Conservation (phyloP, 495 filamentous ascomycete species). For the Penicillium goetzii region DNA sequence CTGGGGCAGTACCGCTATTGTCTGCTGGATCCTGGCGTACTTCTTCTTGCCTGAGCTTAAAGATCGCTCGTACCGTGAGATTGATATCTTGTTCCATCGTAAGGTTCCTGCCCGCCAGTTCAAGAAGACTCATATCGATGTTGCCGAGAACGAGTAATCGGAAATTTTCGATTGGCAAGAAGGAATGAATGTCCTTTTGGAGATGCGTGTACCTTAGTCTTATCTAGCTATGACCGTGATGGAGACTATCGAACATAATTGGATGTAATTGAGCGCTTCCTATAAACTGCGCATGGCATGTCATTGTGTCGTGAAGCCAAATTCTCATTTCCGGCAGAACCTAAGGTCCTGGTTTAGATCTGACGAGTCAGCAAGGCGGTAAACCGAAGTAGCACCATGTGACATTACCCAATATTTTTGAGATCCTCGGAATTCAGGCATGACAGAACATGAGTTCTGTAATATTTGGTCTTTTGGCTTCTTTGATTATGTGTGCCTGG, state of each 20-base stretch:
- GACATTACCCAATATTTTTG: too few relatives aligned
- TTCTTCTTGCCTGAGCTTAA: conserved; percentile 45
- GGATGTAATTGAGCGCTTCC: neutral
- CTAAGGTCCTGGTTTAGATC: too few relatives aligned
- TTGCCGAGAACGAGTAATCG: conserved; percentile 54
- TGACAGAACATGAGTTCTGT: too few relatives aligned
- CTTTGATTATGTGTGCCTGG: too few relatives aligned
- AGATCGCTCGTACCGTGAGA: conserved; percentile 44
- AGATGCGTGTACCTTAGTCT: neutral
- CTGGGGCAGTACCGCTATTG: conserved; percentile 34
- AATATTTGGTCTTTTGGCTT: too few relatives aligned
- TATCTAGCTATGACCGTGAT: neutral
- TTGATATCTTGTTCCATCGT: conserved; percentile 47
- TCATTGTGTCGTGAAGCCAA: too few relatives aligned
- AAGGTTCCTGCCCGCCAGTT: conserved; percentile 36
- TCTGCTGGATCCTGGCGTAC: conserved; percentile 32
- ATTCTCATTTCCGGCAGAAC: too few relatives aligned
- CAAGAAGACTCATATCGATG: conserved; percentile 52
- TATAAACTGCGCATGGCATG: too few relatives aligned
- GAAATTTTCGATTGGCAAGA: neutral
- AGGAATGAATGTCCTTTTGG: neutral
- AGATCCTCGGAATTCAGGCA: too few relatives aligned
- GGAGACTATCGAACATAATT: neutral
- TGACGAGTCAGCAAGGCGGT: too few relatives aligned
- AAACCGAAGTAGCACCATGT: too few relatives aligned